A percentile compares a stretch with the other conserved stretches of the same genome.
Conservation (phyloP, 345 rosid species). For the Bretschneidera sinensis region DNA sequence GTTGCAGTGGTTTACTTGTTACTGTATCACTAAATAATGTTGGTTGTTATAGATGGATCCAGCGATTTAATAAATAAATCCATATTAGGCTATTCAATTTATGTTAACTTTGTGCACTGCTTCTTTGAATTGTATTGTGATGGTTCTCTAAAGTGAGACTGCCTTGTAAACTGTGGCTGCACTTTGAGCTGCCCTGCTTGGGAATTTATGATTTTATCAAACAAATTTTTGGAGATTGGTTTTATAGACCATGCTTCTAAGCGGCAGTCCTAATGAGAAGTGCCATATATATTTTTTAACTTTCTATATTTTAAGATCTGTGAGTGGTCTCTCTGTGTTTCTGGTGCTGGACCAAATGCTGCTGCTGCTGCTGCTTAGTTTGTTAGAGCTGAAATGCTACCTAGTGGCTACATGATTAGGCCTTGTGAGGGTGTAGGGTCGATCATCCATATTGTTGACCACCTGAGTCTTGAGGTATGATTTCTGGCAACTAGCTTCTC, state of each 20-base stretch:
- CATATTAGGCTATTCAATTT: no score
- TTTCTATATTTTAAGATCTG: constrained; percentile 52
- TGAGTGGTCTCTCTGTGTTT: constrained; percentile 95
- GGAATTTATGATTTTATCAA: not conserved
- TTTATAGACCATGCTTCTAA: no score
- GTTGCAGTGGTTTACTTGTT: no score
- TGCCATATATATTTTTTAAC: not conserved
- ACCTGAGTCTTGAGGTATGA: constrained; percentile 84
- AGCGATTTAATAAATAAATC: no score
- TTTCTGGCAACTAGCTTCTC: not conserved
- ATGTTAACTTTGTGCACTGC: constrained; percentile 84
- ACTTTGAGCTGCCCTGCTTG: no score
- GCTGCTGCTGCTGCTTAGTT: constrained; percentile 84
- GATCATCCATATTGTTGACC: constrained; percentile 95
- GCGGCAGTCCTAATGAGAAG: not conserved
- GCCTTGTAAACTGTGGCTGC: no score
- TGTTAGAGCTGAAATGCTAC: constrained; percentile 95
- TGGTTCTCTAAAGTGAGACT: no score
- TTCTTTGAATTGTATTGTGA: constrained; percentile 54
- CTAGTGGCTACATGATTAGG: constrained; percentile 92
- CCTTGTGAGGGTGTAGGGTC: constrained; percentile 99
- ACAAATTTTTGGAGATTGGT: no score
- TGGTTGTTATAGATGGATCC: no score
- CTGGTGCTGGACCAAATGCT: constrained; percentile 86
- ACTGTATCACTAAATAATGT: no score